Percentiles rank a stretch among this genome's conserved stretches.
These are phyloP conservation scores for Pharnaceum exiguum DNA, from an alignment of 148 eudicot genomes.

Conservation along the genomic window DNA sequence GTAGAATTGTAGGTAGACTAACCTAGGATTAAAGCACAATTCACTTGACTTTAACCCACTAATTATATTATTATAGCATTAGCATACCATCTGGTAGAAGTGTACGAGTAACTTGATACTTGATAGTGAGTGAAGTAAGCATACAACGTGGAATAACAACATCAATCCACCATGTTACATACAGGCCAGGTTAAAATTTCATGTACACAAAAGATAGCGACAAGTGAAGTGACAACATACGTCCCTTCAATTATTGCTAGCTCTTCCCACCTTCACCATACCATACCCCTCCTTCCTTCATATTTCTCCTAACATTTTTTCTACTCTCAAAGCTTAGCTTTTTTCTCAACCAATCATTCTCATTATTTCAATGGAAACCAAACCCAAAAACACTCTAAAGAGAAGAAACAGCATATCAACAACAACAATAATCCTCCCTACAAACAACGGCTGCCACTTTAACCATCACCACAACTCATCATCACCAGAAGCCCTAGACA, in stretches of 20 bases:
- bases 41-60: too few relatives aligned
- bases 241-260: conserved; percentile 6
- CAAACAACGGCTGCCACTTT: conserved; percentile 2
- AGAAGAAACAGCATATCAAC: conserved; percentile 31
- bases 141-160: too few relatives aligned
- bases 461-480: conserved; percentile 4
- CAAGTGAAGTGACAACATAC: conserved; percentile 12
- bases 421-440: conserved; percentile 11
- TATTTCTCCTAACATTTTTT: background rate
- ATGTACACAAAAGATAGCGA: background rate
- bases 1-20: too few relatives aligned
- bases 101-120: too few relatives aligned
- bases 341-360: background rate
- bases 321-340: background rate
- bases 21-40: too few relatives aligned
- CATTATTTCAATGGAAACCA: background rate
- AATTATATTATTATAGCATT: too few relatives aligned
- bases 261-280: background rate
- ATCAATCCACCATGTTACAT: too few relatives aligned
- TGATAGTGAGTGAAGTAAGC: too few relatives aligned
- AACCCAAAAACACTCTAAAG: conserved; percentile 5
- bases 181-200: too few relatives aligned
- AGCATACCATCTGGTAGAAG: too few relatives aligned
- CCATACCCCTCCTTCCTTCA: background rate
- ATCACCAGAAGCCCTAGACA: conserved; percentile 17